Evolutionary conservation across 495 filamentous ascomycete genomes (phyloP), one percentile per base, ranked within the genome.

Genomic region (Aspergillus affinis): DNA sequence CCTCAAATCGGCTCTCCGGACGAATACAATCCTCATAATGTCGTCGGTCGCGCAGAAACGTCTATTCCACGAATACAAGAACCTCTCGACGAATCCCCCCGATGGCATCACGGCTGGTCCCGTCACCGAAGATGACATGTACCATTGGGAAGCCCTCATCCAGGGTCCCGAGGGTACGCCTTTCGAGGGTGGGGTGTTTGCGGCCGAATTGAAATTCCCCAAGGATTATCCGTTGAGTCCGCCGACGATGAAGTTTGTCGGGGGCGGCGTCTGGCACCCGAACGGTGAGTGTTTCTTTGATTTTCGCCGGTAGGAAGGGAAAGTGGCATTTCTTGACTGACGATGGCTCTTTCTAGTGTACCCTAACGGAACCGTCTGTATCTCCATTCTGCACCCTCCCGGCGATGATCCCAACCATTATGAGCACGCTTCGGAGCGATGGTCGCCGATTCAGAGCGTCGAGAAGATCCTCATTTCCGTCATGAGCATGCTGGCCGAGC

Each of bases 361-460:
- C 69, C 83, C 90, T 36, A 90, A 86, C 69, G 94, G 94, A 59
- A 79, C 88, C 19, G 94, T 99, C 60, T 99, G 94, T 76, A 99
- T 99, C 61, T 94, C 90, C 15, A 99, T 99, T 79, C 86, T 99
- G 10, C 94, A 99, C 77, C 88, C 95, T 5, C 94, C 94, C n/a
- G 93, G 92, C 63, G 95, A 99, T 72, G 94, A 99, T 75, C 93
- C 94, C 61, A 96, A 96, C 74, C 95, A 98, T 74, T 99, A 99
- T 80, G 94, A 99, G 76, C 90, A 93, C 65, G 95, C 95, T 21
- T 89, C 86, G 19, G 94, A 99, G 80, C 84, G 94, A 51, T 99
- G 94, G 94, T 89, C 86, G 47, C 94, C 94, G 47, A 97, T 99
- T 48, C 94, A 98, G 77, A 91, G 87, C 58, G 92, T 97, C 63